A percentile compares a stretch with the other conserved stretches of the same genome.
These are phyloP conservation scores for Diaporthe longicolla DNA, from an alignment of 2,329 filamentous ascomycete genomes.

Conservation along the genomic window DNA sequence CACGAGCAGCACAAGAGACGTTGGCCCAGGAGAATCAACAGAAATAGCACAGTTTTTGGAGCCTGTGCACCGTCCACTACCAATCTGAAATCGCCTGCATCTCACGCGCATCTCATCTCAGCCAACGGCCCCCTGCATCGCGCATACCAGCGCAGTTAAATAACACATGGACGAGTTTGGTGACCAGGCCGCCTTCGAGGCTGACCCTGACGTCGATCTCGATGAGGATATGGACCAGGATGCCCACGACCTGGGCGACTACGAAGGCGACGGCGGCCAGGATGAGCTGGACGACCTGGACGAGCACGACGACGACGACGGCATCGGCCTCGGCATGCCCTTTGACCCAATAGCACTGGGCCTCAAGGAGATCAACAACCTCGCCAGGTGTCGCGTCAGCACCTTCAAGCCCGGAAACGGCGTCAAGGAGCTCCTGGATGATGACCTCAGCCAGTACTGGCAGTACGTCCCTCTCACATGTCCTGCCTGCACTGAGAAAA, in stretches of 20 bases:
- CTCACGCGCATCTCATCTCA: background rate
- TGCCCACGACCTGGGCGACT: slow-evolving; percentile 23
- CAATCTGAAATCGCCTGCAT: background rate
- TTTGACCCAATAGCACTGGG: slow-evolving; percentile 70
- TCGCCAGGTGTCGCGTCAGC: slow-evolving; percentile 87
- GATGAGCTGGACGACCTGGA: slow-evolving; percentile 25
- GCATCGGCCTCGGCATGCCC: slow-evolving; percentile 22
- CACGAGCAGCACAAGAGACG: background rate
- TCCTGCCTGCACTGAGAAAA: slow-evolving; percentile 55
- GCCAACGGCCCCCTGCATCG: too few relatives aligned
- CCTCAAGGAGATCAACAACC: slow-evolving; percentile 86
- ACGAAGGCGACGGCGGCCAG: slow-evolving; percentile 30
- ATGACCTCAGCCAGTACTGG: slow-evolving; percentile 83
- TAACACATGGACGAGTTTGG: background rate
- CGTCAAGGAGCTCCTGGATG: slow-evolving; percentile 80
- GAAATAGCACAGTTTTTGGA: background rate
- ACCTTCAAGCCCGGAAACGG: slow-evolving; percentile 86
- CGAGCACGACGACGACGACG: slow-evolving; percentile 35
- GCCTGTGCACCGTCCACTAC: background rate
- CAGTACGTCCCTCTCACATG: slow-evolving; percentile 67
- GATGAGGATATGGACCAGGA: slow-evolving; percentile 37
- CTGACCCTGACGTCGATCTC: slow-evolving; percentile 21
- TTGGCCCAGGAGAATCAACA: accelerated
- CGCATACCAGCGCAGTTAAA: too few relatives aligned
- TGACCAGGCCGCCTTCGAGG: slow-evolving; percentile 9